Evolutionary conservation across 176 grass and related monocot genomes (phyloP), one percentile per base, ranked within the genome.

Genomic region (Zoysia japonica): DNA sequence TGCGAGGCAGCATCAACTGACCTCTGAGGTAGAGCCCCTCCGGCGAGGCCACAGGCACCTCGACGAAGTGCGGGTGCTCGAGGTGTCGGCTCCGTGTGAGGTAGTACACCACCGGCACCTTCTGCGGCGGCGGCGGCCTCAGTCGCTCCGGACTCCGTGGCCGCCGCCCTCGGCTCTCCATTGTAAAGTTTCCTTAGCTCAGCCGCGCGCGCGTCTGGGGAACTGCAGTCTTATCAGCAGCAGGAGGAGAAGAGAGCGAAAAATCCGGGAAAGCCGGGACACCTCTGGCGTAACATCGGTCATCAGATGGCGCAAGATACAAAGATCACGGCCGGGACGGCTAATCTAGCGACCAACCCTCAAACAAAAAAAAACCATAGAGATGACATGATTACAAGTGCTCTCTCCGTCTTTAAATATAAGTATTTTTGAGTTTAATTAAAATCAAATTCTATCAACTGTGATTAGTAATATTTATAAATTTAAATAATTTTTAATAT

Each of bases 31-130:
- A 92, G 64, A 97, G 82, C 67, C 89, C 89, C 36, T 94, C 87
- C 28, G 86, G 52, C 43, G 90, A 93, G 67, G 90, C 60, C 39
- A 91, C 45, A 36, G 90, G 92, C 56, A 99, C 90, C 85, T 99
- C 88, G 72, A 99, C 89, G 90, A 99, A 99, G 89, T 99, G 96
- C 44, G 96, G 96, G 82, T 99, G 96, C 92, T 99, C 96, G 54
- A 99, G 86, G 71, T 91, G 92, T 6, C 96, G 90, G 78, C 93
- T 99, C 78, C 96, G 90, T n/a, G 87, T 93, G 82, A 99, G 88
- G 75, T 99, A 99, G 80, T 99, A 99, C 11, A 99, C 88, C 75
- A 99, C 90, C 3, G 96, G 90, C 64, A 98, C 93, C 79, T 85
- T 93, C 75, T 71, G 70, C 67, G 65, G 13, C 60, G 75, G 13